Evolutionary conservation across 805 yeast species (phyloP), one percentile per base, ranked within the genome.

Genomic region (Zygotorulaspora florentina): DNA sequence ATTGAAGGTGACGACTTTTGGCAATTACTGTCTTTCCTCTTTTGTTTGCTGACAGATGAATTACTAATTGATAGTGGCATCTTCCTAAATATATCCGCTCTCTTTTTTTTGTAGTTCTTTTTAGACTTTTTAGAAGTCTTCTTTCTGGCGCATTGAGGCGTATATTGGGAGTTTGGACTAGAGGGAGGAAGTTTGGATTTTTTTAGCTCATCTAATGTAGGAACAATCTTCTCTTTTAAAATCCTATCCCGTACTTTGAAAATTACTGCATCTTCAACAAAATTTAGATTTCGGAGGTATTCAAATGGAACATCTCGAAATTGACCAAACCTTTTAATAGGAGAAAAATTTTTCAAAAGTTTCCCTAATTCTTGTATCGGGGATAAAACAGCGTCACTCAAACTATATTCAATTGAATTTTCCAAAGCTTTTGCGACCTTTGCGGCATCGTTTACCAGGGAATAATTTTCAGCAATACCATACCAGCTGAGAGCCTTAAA

Each of bases 401-500:
- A 13, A 5, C 12, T 8, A 17, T 4, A 35, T 18, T 48, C 48
- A 4, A 53, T 45, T 4, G 57, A 46, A 27, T 56, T 52, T 25
- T 43, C 41, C n/a, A 55, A 29, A 5, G 64, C 58, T 18, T 54
- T 56, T 9, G 52, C 38, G 1, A 64, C 58, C 29, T 47, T 50
- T 13, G 48, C 47, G 7, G 54, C 34, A 31, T 57, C 52, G 23
- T 43, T 45, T 8, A 57, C 48, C 4, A 54, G 52, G 8, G 53
- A 47, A 30, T 58, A 56, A 5, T 56, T 60, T 36, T 60, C 62
- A 3, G 64, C 56, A 10, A 58, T 50, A 12, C 66, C 66, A 42
- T 55, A 57, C 63, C 62, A 61, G 2, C 61, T 60, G 16, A 56
- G 47, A 1, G 61, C 61, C 8, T 55, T 57, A 12, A 61, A 53